Evolutionary conservation across 2,329 filamentous ascomycete genomes (phyloP).

Genomic region (Didymellaceae sp.): DNA sequence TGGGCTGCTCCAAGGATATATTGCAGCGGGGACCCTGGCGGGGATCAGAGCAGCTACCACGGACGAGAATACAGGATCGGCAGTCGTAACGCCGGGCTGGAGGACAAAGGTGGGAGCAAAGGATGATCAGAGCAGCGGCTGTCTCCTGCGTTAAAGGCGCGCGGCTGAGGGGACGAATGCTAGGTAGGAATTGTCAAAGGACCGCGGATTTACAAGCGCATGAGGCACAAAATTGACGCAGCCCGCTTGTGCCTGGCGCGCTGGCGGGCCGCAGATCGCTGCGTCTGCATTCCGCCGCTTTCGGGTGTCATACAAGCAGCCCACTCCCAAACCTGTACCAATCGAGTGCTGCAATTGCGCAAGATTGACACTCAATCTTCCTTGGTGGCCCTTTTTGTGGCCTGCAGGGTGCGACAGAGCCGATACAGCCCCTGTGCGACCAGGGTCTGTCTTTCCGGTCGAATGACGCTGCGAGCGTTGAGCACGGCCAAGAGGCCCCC

Average conservation of each 20-base stretch:
- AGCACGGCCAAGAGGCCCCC: background rate
- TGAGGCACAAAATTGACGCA: conserved; percentile 13
- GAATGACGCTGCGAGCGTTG: conserved; percentile 3
- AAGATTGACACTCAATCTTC: background rate
- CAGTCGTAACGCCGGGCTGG: conserved; percentile 8
- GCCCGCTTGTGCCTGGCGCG: conserved; percentile 18
- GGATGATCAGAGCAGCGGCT: conserved; percentile 10
- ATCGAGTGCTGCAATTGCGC: background rate
- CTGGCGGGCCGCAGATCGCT: conserved; percentile 18
- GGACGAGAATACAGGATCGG: conserved; percentile 14
- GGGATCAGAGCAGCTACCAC: conserved; percentile 12
- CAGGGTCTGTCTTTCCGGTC: conserved; percentile 2
- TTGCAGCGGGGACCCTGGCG: conserved; percentile 12
- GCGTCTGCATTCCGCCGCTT: conserved; percentile 16
- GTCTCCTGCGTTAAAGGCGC: conserved; percentile 4
- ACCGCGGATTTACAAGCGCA: conserved; percentile 1
- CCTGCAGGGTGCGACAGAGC: conserved; percentile 3
- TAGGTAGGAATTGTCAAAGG: background rate
- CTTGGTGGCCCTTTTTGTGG: conserved; percentile 3
- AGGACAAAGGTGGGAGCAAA: background rate
- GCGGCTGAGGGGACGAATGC: conserved; percentile 4
- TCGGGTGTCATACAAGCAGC: conserved; percentile 11
- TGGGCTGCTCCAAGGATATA: conserved; percentile 8
- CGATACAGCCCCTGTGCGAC: conserved; percentile 5
- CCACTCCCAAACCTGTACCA: conserved; percentile 6